These are phyloP conservation scores for Sclerotinia glacialis DNA, from an alignment of 2,329 filamentous ascomycete genomes.

Conservation along the genomic window DNA sequence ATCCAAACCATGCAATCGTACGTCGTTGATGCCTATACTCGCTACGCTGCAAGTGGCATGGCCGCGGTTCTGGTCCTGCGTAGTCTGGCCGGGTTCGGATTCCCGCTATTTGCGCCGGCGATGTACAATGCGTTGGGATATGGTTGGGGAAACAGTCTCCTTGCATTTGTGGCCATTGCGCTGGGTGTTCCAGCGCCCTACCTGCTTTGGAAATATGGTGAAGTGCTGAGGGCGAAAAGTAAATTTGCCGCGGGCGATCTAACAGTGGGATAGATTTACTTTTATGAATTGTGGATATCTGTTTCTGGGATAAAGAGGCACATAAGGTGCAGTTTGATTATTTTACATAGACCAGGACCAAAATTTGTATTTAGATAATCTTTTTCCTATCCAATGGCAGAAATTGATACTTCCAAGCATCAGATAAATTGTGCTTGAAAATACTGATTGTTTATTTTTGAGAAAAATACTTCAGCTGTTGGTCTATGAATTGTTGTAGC, in stretches of 20 bases:
- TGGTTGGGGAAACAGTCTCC: slow-evolving; percentile 49
- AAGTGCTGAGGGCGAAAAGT: slow-evolving; percentile 46
- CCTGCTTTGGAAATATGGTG: slow-evolving; percentile 44
- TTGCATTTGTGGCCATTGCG: slow-evolving; percentile 50
- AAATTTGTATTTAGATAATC: too few relatives aligned
- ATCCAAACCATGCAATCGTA: slow-evolving; percentile 46
- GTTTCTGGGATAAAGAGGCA: too few relatives aligned
- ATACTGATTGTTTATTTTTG: too few relatives aligned
- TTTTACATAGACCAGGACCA: too few relatives aligned
- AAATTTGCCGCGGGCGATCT: slow-evolving; percentile 33
- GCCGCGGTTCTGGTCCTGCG: slow-evolving; percentile 39
- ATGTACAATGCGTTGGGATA: slow-evolving; percentile 40
- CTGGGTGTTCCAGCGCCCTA: slow-evolving; percentile 51
- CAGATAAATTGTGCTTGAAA: too few relatives aligned
- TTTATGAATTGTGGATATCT: too few relatives aligned
- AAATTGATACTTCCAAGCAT: too few relatives aligned
- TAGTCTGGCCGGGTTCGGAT: slow-evolving; percentile 35
- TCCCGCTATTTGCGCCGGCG: slow-evolving; percentile 35
- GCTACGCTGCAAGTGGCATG: slow-evolving; percentile 42
- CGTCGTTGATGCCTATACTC: slow-evolving; percentile 49
- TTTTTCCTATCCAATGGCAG: too few relatives aligned
- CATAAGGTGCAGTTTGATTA: too few relatives aligned
- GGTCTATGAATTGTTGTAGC: background rate
- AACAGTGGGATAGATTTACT: background rate
- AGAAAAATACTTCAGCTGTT: too few relatives aligned